Evolutionary conservation across 176 grass and related monocot species (phyloP).

Genomic region (Aegilops bicornis): DNA sequence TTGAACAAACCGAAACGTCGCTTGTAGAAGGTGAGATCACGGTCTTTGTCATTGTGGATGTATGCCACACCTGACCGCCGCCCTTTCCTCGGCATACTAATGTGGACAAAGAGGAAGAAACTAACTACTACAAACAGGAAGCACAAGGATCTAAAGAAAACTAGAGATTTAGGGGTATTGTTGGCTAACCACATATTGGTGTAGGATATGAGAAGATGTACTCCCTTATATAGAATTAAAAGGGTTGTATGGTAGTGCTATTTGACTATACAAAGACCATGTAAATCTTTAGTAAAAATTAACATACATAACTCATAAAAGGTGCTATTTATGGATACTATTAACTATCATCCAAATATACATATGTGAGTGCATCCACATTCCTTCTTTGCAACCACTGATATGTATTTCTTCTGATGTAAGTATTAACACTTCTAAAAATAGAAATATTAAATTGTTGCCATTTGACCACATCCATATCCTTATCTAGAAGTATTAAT

Average conservation of each 20-base stretch:
- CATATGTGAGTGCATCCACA: background rate
- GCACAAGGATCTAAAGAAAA: background rate
- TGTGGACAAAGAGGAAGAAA: background rate
- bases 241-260: background rate
- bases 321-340: background rate
- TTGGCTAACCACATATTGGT: background rate
- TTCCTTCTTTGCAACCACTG: background rate
- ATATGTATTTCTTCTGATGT: background rate
- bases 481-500: background rate
- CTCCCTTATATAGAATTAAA: conserved; percentile 1
- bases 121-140: background rate
- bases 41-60: background rate
- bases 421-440: background rate
- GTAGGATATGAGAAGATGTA: background rate
- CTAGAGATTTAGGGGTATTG: background rate
- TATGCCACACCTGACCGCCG: background rate
- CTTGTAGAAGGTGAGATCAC: background rate
- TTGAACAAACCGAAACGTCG: background rate
- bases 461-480: background rate
- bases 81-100: background rate
- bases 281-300: background rate
- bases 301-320: background rate
- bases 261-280: background rate
- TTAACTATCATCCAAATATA: background rate
- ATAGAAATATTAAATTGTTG: background rate